Percentiles rank a stretch among this genome's conserved stretches.
Evolutionary conservation across 345 rosid genomes (phyloP).

Genomic region (Passiflora organensis): DNA sequence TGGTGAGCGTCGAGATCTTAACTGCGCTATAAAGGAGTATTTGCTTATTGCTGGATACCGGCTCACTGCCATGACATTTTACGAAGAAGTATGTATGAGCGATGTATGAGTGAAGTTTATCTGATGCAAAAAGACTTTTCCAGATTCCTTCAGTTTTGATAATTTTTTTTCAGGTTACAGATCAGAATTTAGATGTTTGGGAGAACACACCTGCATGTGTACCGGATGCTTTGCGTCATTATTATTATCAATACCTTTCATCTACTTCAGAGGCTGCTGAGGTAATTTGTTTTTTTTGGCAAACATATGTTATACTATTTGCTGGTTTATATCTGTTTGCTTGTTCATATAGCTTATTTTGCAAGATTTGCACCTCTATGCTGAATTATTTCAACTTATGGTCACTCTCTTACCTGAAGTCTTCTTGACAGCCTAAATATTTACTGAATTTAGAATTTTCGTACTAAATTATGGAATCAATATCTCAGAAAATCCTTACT

Average conservation of each 20-base stretch:
- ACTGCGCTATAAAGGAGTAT: constrained; percentile 93
- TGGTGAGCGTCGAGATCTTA: constrained; percentile 79
- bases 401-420: too few relatives aligned
- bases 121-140: not conserved
- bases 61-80: constrained; percentile 94
- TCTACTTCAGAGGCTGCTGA: constrained; percentile 95
- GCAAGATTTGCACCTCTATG: too few relatives aligned
- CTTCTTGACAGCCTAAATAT: too few relatives aligned
- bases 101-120: not conserved
- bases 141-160: constrained; percentile 10
- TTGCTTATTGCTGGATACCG: constrained; percentile 90
- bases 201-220: constrained; percentile 76
- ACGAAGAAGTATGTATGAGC: constrained; percentile 66
- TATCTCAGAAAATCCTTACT: too few relatives aligned
- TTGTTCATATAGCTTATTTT: too few relatives aligned
- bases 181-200: constrained; percentile 89
- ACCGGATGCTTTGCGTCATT: constrained; percentile 91
- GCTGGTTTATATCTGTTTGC: too few relatives aligned
- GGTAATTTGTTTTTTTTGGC: too few relatives aligned
- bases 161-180: constrained; percentile 62
- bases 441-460: too few relatives aligned
- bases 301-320: too few relatives aligned
- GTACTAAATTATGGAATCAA: too few relatives aligned
- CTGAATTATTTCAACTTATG: too few relatives aligned
- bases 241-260: constrained; percentile 93